Evolutionary conservation across 2,329 filamentous ascomycete genomes (phyloP).

Genomic region (Ascochyta viciae-villosae): DNA sequence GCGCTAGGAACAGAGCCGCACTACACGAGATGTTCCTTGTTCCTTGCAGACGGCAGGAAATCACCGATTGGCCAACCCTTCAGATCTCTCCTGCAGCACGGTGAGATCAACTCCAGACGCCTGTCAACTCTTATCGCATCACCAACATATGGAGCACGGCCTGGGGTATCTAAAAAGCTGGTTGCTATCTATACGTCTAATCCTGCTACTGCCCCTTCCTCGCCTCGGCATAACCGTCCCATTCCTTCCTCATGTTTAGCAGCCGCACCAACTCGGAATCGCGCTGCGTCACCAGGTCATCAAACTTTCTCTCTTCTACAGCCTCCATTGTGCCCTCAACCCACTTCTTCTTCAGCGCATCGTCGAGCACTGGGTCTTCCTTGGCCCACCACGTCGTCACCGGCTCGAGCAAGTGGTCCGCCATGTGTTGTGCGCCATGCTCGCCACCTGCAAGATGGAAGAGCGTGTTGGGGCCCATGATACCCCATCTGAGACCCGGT

Average conservation of each 20-base stretch:
- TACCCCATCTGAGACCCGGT: slow-evolving; percentile 25
- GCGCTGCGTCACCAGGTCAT: slow-evolving; percentile 20
- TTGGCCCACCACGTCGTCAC: slow-evolving; percentile 28
- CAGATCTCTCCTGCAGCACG: no score
- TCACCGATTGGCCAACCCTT: no score
- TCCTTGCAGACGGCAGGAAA: no score
- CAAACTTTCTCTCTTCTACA: slow-evolving; percentile 16
- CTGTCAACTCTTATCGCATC: no score
- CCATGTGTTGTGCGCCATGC: slow-evolving; percentile 26
- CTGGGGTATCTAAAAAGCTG: neutral
- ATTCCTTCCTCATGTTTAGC: slow-evolving; percentile 21
- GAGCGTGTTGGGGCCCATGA: slow-evolving; percentile 25
- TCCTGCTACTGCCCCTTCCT: slow-evolving; percentile 50
- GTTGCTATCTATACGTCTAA: slow-evolving; percentile 19
- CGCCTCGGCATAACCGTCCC: slow-evolving; percentile 18
- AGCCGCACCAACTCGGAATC: slow-evolving; percentile 25
- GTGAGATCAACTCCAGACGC: no score
- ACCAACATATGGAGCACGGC: no score
- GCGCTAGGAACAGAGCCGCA: slow-evolving; percentile 8
- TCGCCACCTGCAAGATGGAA: slow-evolving; percentile 26
- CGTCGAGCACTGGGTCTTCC: slow-evolving; percentile 21
- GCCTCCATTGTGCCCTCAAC: slow-evolving; percentile 21
- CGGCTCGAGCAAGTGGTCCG: slow-evolving; percentile 22
- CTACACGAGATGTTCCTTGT: neutral
- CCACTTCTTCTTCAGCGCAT: slow-evolving; percentile 26